Evolutionary conservation across 768 basidiomycete species (phyloP), one percentile per base, ranked within the genome.

Genomic region (Tulasnella sp.): DNA sequence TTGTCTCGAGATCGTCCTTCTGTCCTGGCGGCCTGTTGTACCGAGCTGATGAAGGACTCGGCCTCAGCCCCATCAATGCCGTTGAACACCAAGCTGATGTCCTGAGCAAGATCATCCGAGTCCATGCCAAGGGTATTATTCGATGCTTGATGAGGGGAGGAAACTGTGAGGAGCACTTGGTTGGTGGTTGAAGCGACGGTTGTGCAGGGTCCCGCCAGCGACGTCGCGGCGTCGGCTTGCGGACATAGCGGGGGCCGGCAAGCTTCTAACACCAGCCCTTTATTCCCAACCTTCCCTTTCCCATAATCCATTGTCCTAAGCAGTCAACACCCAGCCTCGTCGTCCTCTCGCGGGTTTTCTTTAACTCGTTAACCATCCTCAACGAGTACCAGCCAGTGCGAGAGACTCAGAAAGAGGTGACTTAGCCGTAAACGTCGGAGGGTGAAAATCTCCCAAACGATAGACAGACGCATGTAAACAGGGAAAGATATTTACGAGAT

Each of bases 401-500:
- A n/a, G n/a, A n/a, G n/a, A n/a, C n/a, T n/a, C n/a, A n/a, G n/a
- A 37, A 6, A 37, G 37, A 37, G 37, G 37, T 37, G 37, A 2
- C 37, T 37, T 37, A 37, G 37, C 37, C 37, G 37, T 37, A 28
- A 5, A 16, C 34, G 0, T 24, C 60, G 12, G 78, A 8, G 31
- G 28, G 69, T 5, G 72, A 46, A 48, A 37, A 44, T 34, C 18
- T 44, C 3, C 28, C 18, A 11, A 75, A 78, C 37, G 31, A 41
- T 34, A 20, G 31, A n/a, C n/a, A 41, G 11, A 60, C 28, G 24
- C 34, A 34, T 4, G n/a, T 4, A 11, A 60, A 78, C 3, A 72
- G 31, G 2, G 60, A 72, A 41, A 69, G 28, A 37, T 72, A 81
- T 28, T 42, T 78, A 40, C 44, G 72, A 76, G 77, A 77, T 37